Base-by-base conservation (phyloP, 2,329 filamentous ascomycete genomes). In the Arthroderma sp. region DNA sequence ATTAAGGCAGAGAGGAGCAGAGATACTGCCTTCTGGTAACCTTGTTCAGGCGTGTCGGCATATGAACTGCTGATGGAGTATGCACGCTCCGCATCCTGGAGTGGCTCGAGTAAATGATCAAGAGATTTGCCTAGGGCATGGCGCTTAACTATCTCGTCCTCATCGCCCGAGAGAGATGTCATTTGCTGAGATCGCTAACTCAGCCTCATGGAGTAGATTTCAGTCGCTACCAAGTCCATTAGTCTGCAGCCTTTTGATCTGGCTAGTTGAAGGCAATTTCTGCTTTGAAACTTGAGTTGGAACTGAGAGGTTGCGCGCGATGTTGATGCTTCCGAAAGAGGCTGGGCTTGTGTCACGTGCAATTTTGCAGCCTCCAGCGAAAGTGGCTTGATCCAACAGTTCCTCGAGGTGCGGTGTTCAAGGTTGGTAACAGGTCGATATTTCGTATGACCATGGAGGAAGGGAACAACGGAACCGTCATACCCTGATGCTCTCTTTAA, bases 11-110 rank as follows among this genome's bases (percentile, higher is more conserved):
- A 11, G 6, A 44, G 34, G 9, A 44, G 42, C 38, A 4, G 42
- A 4, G 42, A 44, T 39, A 44, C 36, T 22, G 15, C 15, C 15
- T 22, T 22, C 15, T 22, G 15, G 15, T 22, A 22, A 22, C 15
- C 15, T 22, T 22, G 15, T 22, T 22, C 15, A n/a, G 74, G 73
- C 29, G 53, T 56, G 54, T 69, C 33, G 5, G 36, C 41, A 36
- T 36, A 11, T 7, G 22, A 37, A 43, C 41, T 43, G 6, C 11
- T 22, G 4, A 36, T 9, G 33, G 31, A 43, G 15, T 43, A 37
- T 27, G 41, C 36, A 28, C 11, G 31, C 11, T 43, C 41, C 29
- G 22, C 33, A 36, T 43, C 33, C 22, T 9, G 41, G 22, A 43
- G 41, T 37, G 22, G 28, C n/a, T 28, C 22, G 29, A 8, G 41